Percentiles rank a stretch among this genome's conserved stretches.
These are phyloP conservation scores for Ascochyta fabae DNA, from an alignment of 2,329 filamentous ascomycete genomes.

Conservation along the genomic window DNA sequence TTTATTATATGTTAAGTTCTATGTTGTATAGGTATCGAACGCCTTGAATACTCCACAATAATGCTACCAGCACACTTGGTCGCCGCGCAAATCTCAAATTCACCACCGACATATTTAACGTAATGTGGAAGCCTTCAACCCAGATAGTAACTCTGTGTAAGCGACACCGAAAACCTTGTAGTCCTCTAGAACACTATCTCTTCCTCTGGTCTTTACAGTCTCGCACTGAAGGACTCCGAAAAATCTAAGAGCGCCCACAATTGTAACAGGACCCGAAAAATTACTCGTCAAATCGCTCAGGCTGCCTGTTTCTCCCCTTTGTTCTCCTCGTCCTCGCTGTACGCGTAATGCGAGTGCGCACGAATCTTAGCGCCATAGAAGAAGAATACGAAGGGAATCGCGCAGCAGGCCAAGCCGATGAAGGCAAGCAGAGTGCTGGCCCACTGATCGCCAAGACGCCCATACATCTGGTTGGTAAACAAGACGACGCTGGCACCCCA, in stretches of 20 bases:
- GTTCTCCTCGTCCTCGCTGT: slow-evolving; percentile 62
- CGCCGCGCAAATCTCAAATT: not conserved
- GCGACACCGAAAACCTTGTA: not conserved
- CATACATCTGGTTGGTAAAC: slow-evolving; percentile 78
- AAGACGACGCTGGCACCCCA: slow-evolving; percentile 81
- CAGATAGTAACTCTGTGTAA: too few species aligned
- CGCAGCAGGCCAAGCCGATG: slow-evolving; percentile 77
- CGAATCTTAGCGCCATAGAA: slow-evolving; percentile 76
- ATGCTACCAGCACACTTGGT: not conserved
- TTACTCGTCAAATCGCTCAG: slow-evolving; percentile 3
- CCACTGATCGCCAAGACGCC: slow-evolving; percentile 75
- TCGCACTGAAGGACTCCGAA: too few species aligned
- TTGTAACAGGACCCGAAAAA: too few species aligned
- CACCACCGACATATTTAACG: not conserved
- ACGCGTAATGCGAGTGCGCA: slow-evolving; percentile 74
- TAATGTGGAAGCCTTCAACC: too few species aligned
- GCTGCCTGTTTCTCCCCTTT: slow-evolving; percentile 32
- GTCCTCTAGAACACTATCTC: too few species aligned
- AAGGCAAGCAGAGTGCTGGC: slow-evolving; percentile 76
- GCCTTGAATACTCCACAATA: not conserved
- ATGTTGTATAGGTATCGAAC: slow-evolving; percentile 7
- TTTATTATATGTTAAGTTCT: not conserved
- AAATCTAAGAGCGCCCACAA: too few species aligned
- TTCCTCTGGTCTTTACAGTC: too few species aligned
- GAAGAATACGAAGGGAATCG: slow-evolving; percentile 84